Evolutionary conservation across 2,329 filamentous ascomycete species (phyloP).

Genomic region (Boeremia lycopersici): DNA sequence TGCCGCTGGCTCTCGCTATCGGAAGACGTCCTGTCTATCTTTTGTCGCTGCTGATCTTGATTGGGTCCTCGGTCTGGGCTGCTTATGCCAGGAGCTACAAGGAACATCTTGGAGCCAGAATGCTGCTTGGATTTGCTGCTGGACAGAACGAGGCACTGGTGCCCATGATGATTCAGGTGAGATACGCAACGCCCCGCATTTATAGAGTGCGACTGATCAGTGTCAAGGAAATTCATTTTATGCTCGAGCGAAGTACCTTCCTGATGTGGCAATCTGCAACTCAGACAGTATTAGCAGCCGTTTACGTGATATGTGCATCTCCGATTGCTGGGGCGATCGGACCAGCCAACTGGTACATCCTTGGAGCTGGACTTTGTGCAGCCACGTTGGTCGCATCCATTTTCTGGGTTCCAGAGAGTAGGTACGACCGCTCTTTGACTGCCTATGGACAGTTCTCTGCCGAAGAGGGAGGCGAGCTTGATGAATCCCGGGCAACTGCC

Average conservation of each 20-base stretch:
- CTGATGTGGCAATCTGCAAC: slow-evolving; percentile 52
- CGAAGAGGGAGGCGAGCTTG: slow-evolving; percentile 35
- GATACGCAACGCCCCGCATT: not conserved
- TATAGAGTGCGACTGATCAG: not conserved
- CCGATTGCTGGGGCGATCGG: slow-evolving; percentile 52
- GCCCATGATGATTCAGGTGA: slow-evolving; percentile 48
- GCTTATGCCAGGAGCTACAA: slow-evolving; percentile 22
- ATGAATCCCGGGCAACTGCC: slow-evolving; percentile 20
- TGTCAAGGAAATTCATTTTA: slow-evolving; percentile 46
- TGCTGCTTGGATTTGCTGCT: slow-evolving; percentile 49
- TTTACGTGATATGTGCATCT: slow-evolving; percentile 50
- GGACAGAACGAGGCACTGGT: slow-evolving; percentile 53
- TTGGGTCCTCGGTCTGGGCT: slow-evolving; percentile 13
- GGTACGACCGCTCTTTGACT: slow-evolving; percentile 47
- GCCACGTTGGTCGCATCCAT: slow-evolving; percentile 45
- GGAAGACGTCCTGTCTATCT: slow-evolving; percentile 30
- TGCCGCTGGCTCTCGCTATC: slow-evolving; percentile 29
- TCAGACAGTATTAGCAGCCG: slow-evolving; percentile 48
- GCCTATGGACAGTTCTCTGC: slow-evolving; percentile 39
- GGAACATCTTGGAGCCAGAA: slow-evolving; percentile 48
- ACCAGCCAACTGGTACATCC: slow-evolving; percentile 52
- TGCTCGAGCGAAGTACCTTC: slow-evolving; percentile 52
- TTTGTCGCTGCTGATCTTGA: slow-evolving; percentile 20
- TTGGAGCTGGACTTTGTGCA: slow-evolving; percentile 47
- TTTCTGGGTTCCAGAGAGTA: slow-evolving; percentile 52